Conservation (phyloP, 2,329 filamentous ascomycete species). For the Pseudonectria foliicola region DNA sequence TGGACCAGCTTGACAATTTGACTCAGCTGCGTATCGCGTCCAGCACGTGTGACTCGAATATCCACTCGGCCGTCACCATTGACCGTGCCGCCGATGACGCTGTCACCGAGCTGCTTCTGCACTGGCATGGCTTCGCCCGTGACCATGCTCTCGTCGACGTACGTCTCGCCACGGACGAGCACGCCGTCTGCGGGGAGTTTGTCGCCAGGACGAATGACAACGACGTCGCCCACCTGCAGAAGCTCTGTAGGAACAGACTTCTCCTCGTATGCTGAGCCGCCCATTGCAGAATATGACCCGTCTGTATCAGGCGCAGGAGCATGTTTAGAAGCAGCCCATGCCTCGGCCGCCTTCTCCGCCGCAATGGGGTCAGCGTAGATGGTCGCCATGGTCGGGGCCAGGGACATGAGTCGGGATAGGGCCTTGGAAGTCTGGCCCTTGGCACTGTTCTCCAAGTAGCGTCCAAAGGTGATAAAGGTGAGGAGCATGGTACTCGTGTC, state of each 20-base stretch:
- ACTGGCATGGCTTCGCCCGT: conserved; percentile 96
- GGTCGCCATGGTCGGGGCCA: conserved; percentile 92
- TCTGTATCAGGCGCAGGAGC: conserved; percentile 25
- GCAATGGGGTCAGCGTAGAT: conserved; percentile 95
- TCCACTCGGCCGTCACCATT: conserved; percentile 89
- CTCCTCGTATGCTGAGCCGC: conserved; percentile 66
- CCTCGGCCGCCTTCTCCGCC: conserved; percentile 80
- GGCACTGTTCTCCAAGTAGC: conserved; percentile 87
- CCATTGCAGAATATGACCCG: conserved; percentile 33
- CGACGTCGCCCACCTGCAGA: conserved; percentile 87
- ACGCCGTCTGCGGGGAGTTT: conserved; percentile 92
- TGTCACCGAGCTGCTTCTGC: conserved; percentile 72
- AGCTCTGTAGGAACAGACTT: conserved; percentile 87
- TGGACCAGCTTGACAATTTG: conserved; percentile 99
- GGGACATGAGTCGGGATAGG: conserved; percentile 86
- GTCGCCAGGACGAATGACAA: conserved; percentile 87
- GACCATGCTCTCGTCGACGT: conserved; percentile 96
- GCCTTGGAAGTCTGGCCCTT: conserved; percentile 96
- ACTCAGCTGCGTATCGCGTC: conserved; percentile 91
- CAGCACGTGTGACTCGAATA: conserved; percentile 85
- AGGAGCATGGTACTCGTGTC: conserved; percentile 98
- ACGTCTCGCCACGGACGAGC: conserved; percentile 82
- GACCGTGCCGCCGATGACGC: conserved; percentile 87
- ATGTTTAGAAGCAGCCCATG: conserved; percentile 45
- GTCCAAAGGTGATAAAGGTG: conserved; percentile 85